A percentile compares a stretch with the other conserved stretches of the same genome.
These are phyloP conservation scores for Spinacia oleracea DNA, from an alignment of 179 eudicot species.

Conservation along the genomic window DNA sequence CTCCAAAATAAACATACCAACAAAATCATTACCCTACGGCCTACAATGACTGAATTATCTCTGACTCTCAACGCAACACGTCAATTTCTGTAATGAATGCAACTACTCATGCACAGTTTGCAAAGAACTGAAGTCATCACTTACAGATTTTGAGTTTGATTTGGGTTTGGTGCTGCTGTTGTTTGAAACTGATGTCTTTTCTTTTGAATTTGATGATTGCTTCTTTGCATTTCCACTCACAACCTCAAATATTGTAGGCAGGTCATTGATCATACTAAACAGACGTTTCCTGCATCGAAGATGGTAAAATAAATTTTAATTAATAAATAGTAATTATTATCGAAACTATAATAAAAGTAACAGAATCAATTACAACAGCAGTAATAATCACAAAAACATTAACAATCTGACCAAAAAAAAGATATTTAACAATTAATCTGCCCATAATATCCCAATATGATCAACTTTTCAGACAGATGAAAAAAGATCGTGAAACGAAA, in stretches of 20 bases:
- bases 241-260: conserved; percentile 58
- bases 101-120: neutral
- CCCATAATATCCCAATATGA: neutral
- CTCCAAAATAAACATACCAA: neutral
- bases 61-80: neutral
- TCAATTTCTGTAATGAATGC: neutral
- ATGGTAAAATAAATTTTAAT: neutral
- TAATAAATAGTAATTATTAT: neutral
- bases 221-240: conserved; percentile 55
- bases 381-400: neutral
- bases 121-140: neutral
- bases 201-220: conserved; percentile 43
- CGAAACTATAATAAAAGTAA: neutral
- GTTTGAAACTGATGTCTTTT: conserved; percentile 49
- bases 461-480: neutral
- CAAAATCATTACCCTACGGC: neutral
- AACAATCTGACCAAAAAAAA: neutral
- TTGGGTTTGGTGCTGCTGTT: conserved; percentile 59
- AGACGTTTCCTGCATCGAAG: conserved; percentile 54
- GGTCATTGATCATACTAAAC: conserved; percentile 59
- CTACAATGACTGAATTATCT: neutral
- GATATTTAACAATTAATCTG: neutral
- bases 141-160: conserved; percentile 54
- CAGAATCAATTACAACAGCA: neutral
- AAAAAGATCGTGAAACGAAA: neutral